Conservation (phyloP, 2,329 filamentous ascomycete genomes). For the Alternaria novae-zelandiae region DNA sequence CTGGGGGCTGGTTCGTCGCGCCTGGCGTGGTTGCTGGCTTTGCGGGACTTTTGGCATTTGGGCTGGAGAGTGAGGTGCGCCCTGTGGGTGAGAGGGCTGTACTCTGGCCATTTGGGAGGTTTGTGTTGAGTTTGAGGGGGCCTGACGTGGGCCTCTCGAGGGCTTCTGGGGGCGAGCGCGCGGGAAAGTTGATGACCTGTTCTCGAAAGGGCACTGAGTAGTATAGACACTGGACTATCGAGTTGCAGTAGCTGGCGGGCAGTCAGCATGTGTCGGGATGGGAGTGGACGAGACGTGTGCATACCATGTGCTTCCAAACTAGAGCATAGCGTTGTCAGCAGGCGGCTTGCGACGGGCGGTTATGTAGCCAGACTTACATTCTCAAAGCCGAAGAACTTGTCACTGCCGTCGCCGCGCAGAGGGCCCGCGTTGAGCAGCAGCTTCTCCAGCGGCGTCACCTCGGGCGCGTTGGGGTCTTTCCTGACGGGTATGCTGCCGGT, state of each 20-base stretch:
- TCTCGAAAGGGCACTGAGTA: slow-evolving; percentile 94
- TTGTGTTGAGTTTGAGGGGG: slow-evolving; percentile 49
- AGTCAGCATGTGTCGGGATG: slow-evolving; percentile 17
- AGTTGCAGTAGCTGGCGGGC: slow-evolving; percentile 86
- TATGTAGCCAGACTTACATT: slow-evolving; percentile 71
- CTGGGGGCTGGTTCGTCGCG: slow-evolving; percentile 60
- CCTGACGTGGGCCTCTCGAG: slow-evolving; percentile 62
- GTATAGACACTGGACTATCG: slow-evolving; percentile 95
- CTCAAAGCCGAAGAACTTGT: slow-evolving; percentile 98
- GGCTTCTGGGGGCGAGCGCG: slow-evolving; percentile 71
- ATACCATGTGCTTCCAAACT: slow-evolving; percentile 99
- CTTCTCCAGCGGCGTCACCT: slow-evolving; percentile 69
- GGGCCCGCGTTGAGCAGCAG: slow-evolving; percentile 86
- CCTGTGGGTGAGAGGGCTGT: slow-evolving; percentile 63
- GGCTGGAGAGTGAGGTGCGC: slow-evolving; percentile 47
- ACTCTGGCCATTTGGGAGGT: slow-evolving; percentile 43
- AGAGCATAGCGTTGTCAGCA: slow-evolving; percentile 32
- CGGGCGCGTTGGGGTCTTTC: slow-evolving; percentile 64
- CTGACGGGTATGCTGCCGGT: slow-evolving; percentile 58
- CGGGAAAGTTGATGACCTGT: slow-evolving; percentile 89
- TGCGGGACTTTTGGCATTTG: slow-evolving; percentile 40
- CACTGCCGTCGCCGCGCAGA: slow-evolving; percentile 83
- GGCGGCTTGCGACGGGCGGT: slow-evolving; percentile 8
- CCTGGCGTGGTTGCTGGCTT: slow-evolving; percentile 54
- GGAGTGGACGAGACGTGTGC: slow-evolving; percentile 21